Evolutionary conservation across 2,329 filamentous ascomycete genomes (phyloP), one percentile per base, ranked within the genome.

Genomic region (Venturia carpophila): DNA sequence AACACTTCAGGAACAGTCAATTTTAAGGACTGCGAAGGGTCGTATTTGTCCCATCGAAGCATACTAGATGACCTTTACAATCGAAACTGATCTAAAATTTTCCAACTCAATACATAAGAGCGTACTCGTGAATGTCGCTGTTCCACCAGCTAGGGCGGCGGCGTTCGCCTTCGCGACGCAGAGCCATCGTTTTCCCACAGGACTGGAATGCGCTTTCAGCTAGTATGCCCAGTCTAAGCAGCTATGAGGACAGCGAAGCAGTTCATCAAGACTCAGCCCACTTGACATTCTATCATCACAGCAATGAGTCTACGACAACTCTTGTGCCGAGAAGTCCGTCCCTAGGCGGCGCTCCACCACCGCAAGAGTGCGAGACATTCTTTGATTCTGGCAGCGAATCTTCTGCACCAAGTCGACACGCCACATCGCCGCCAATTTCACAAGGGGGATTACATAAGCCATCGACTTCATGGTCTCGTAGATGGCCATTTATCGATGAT

Each of bases 331-430:
- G 17, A 11, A 30, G 30, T 37, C 19, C 21, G 30, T 56, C 30
- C 5, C 30, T n/a, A 6, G 27, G 7, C 27, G 21, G 30, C 19
- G n/a, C 27, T n/a, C 13, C 24, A 21, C 10, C 27, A 9, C 17
- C 45, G 45, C 19, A n/a, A 24, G 45, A 47, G 13, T 24, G 52
- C 52, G 30, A 58, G 52, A 58, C 52, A 37, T 58, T 58, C 52
- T 37, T 58, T 15, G 52, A 58, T 5, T 58, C 52, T n/a, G 52
- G 27, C 19, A 58, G 52, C 30, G 30, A 58, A 11, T 58, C 27
- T 19, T 58, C 52, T 30, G 30, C 52, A 10, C 37, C 27, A 37
- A n/a, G 17, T 58, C 27, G 27, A 19, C 52, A 19, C 27, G 27
- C 19, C 30, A 37, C 52, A 58, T 52, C 47, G 21, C 52, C 30